Evolutionary conservation across 192 early-diverging fungal genomes (phyloP), one percentile per base, ranked within the genome.

Genomic region (Coemansia sp.): DNA sequence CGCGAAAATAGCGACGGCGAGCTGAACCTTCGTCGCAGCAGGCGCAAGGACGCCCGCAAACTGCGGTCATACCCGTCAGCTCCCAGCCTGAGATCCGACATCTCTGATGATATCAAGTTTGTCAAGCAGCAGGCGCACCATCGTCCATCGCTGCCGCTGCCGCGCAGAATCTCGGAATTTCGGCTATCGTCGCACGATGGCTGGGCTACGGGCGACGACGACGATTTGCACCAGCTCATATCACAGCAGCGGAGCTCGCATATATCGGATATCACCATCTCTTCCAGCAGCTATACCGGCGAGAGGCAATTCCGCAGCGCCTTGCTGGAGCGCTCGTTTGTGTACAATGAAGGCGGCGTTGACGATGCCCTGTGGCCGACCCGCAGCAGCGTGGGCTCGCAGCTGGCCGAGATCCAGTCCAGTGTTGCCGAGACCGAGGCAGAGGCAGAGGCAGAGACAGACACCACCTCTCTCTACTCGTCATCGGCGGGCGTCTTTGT

Each of bases 11-110:
- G 46, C 24, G 56, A 59, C 46, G 28, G n/a, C 5, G 30, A 58
- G 40, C 20, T 44, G 14, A 30, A 33, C n/a, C 2, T 44, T 9
- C 14, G 56, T 28, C 46, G 46, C 47, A 36, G 47, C 26, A 47
- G 32, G 30, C 22, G 9, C 11, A 29, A 24, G 15, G 19, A 24
- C 20, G 19, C 35, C 23, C 49, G 35, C n/a, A 39, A n/a, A 17
- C 27, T 55, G 5, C 55, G 55, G 18, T 40, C 42, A 9, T 65
- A 54, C 15, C 44, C 62, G 32, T 65, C 62, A 10, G 62, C 62
- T n/a, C 62, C 62, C 6, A 65, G 55, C 30, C 45, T 65, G n/a
- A 30, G 15, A 6, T 48, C 46, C 11, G n/a, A n/a, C n/a, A 23
- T 48, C 7, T 13, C 10, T 11, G 32, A 35, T 14, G 33, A 33